These are phyloP conservation scores for Martiniozyma asiatica DNA, from an alignment of 1,139 yeast genomes.

Conservation along the genomic window DNA sequence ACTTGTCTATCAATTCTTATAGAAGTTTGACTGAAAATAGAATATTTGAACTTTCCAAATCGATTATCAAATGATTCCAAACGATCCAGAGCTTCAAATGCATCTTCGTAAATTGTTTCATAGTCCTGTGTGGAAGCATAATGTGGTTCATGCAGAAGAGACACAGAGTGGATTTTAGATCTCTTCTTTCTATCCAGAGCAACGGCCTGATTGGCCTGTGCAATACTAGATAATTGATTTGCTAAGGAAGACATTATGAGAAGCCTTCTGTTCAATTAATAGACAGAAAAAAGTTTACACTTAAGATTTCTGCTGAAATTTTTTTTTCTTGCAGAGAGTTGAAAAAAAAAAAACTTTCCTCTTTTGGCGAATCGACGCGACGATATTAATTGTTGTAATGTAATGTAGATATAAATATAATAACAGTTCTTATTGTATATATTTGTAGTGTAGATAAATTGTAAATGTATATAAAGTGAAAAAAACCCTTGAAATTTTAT, in stretches of 20 bases:
- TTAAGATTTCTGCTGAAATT: background rate
- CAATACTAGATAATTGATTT: constrained; percentile 67
- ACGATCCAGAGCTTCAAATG: constrained; percentile 68
- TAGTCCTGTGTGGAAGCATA: constrained; percentile 90
- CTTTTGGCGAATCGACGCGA: too few relatives aligned
- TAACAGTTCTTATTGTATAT: too few relatives aligned
- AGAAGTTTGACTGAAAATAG: constrained; percentile 76
- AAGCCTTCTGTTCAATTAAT: background rate
- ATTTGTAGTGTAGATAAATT: too few relatives aligned
- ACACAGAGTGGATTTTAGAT: constrained; percentile 77
- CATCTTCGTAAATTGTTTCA: constrained; percentile 63
- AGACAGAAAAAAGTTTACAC: background rate
- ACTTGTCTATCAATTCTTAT: constrained; percentile 68
- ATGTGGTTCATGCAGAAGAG: constrained; percentile 75
- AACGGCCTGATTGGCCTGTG: constrained; percentile 54
- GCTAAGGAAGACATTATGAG: constrained; percentile 44
- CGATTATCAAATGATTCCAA: constrained; percentile 58
- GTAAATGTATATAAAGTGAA: too few relatives aligned
- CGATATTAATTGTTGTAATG: too few relatives aligned
- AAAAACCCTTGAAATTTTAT: too few relatives aligned
- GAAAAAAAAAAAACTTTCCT: too few relatives aligned
- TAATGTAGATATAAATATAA: too few relatives aligned
- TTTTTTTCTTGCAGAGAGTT: constrained; percentile 1
- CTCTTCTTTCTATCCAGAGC: constrained; percentile 81
- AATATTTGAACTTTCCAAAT: constrained; percentile 53